Percentiles rank a stretch among this genome's conserved stretches.
Evolutionary conservation across 768 basidiomycete species (phyloP).

Genomic region (Amanita thiersii): DNA sequence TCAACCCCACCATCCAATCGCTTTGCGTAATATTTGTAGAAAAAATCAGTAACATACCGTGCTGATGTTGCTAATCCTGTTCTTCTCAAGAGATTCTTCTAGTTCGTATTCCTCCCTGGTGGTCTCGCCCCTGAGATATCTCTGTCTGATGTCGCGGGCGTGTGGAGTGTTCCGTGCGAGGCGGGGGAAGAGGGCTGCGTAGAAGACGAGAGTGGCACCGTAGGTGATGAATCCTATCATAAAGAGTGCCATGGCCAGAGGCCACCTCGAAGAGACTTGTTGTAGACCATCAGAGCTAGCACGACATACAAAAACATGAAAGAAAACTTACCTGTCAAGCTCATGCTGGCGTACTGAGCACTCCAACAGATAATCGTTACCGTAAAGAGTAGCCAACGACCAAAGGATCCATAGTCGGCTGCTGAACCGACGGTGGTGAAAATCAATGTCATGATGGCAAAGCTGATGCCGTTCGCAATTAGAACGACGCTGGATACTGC

Average conservation of each 20-base stretch:
- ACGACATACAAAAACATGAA: not conserved
- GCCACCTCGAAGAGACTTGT: conserved; percentile 61
- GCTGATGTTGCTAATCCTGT: conserved; percentile 77
- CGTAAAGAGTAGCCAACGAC: conserved; percentile 68
- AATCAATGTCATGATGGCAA: conserved; percentile 73
- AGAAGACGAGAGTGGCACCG: conserved; percentile 78
- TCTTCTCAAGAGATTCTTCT: conserved; percentile 79
- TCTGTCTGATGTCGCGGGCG: conserved; percentile 44
- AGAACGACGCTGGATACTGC: conserved; percentile 71
- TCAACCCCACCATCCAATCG: no score
- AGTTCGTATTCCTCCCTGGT: conserved; percentile 54
- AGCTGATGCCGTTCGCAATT: conserved; percentile 67
- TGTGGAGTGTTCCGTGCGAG: conserved; percentile 72
- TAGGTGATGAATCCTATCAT: conserved; percentile 76
- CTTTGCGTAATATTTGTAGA: not conserved
- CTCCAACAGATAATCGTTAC: conserved; percentile 74
- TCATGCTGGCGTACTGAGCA: conserved; percentile 71
- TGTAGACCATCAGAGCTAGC: conserved; percentile 1
- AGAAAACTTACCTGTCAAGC: conserved; percentile 48
- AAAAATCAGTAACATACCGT: conserved; percentile 39
- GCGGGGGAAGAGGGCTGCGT: conserved; percentile 69
- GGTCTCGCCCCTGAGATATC: conserved; percentile 53
- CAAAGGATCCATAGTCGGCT: conserved; percentile 69
- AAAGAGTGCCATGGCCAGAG: conserved; percentile 68
- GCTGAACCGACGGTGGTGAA: conserved; percentile 76